Percentiles rank a stretch among this genome's conserved stretches.
Evolutionary conservation across 73 alveolate genomes (phyloP).

Genomic region (Paramecium caudatum): DNA sequence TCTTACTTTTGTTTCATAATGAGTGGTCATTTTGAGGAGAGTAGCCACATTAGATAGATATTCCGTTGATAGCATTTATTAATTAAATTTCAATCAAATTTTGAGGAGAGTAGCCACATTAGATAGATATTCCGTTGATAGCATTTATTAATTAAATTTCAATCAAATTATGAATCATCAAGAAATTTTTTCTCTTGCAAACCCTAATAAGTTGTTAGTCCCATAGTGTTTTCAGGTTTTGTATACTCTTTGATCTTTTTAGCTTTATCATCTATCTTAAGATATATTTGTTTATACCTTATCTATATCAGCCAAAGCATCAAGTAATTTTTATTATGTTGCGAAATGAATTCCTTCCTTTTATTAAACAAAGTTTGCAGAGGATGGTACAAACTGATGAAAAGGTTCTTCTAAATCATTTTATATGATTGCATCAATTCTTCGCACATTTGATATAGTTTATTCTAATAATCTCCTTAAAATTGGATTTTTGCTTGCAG

Average conservation of each 20-base stretch:
- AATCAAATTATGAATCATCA: slow-evolving; percentile 52
- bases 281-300: neutral
- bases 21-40: slow-evolving; percentile 1
- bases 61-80: neutral
- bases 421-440: slow-evolving; percentile 70
- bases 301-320: slow-evolving; percentile 64
- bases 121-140: neutral
- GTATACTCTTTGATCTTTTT: slow-evolving; percentile 28
- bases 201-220: slow-evolving; percentile 56
- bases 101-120: neutral
- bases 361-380: slow-evolving; percentile 66
- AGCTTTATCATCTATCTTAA: slow-evolving; percentile 4
- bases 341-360: slow-evolving; percentile 76
- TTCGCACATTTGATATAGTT: slow-evolving; percentile 67
- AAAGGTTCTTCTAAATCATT: slow-evolving; percentile 79
- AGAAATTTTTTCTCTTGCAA: slow-evolving; percentile 47
- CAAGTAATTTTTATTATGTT: slow-evolving; percentile 49
- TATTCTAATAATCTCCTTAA: slow-evolving; percentile 60
- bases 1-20: neutral
- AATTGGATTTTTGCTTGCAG: slow-evolving; percentile 75
- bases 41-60: neutral
- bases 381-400: slow-evolving; percentile 75
- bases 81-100: neutral
- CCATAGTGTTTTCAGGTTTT: neutral
- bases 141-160: neutral